Evolutionary conservation across 208 protist genomes (phyloP).

Genomic region (Crithidia fasciculata): DNA sequence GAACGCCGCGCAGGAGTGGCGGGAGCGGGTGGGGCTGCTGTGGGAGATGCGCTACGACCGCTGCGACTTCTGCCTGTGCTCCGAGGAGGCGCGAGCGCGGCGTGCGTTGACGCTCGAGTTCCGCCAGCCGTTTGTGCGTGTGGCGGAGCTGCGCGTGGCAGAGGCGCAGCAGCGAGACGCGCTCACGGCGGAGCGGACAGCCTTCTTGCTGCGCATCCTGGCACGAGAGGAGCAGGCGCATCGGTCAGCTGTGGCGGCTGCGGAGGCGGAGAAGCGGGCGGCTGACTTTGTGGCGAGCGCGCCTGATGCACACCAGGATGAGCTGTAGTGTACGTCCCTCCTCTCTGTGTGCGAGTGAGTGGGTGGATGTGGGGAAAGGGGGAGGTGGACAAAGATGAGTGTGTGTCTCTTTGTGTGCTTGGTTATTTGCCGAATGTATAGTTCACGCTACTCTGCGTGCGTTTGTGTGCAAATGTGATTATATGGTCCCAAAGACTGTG

Average conservation of each 20-base stretch:
- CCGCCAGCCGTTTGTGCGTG: constrained; percentile 19
- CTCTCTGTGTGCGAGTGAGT: too few species aligned
- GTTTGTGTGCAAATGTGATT: too few species aligned
- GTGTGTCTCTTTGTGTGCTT: too few species aligned
- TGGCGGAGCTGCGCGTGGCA: constrained; percentile 29
- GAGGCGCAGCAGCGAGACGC: constrained; percentile 26
- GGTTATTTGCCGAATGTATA: too few species aligned
- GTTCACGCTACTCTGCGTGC: too few species aligned
- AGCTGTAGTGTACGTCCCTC: too few species aligned
- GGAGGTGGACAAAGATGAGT: too few species aligned
- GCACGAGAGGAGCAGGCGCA: constrained; percentile 14
- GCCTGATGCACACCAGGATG: too few species aligned
- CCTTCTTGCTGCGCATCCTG: constrained; percentile 28
- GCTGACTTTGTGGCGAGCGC: too few species aligned
- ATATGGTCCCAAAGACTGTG: too few species aligned
- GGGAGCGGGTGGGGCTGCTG: constrained; percentile 47
- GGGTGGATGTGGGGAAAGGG: too few species aligned
- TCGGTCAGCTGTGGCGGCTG: not conserved
- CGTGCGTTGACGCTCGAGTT: constrained; percentile 14
- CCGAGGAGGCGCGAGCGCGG: constrained; percentile 24
- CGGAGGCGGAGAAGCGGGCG: not conserved
- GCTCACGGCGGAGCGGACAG: constrained; percentile 23
- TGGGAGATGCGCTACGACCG: constrained; percentile 63
- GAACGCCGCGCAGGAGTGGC: constrained; percentile 43
- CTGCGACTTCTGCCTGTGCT: constrained; percentile 35